phyloP scores from a whole-genome alignment of 768 basidiomycete genomes.

The Russula earlei region DNA sequence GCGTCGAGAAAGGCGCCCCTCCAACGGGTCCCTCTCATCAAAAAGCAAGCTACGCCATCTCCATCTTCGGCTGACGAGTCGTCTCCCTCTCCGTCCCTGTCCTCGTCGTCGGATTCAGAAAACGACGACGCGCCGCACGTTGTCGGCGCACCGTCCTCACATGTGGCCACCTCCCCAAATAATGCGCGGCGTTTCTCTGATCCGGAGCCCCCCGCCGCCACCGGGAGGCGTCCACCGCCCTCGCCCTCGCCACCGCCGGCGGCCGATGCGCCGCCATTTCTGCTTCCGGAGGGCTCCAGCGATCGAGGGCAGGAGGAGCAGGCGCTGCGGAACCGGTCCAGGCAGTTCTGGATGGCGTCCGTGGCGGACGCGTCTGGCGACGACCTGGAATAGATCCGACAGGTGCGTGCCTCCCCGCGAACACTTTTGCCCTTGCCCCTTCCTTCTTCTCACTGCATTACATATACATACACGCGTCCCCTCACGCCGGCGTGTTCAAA shows the following conservation, averaged over 20 bases:
- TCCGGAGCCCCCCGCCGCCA: background rate
- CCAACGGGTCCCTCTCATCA: constrained; percentile 4
- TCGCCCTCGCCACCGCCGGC: constrained; percentile 29
- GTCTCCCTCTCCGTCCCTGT: constrained; percentile 18
- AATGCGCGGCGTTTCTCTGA: background rate
- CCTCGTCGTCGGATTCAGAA: constrained; percentile 20
- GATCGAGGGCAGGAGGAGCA: constrained; percentile 38
- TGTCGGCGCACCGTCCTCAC: background rate
- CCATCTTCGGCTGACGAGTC: background rate
- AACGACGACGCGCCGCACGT: background rate
- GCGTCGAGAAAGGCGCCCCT: background rate
- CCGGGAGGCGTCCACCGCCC: constrained; percentile 21
- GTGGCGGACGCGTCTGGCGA: constrained; percentile 75
- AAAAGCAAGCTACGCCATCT: constrained; percentile 2
- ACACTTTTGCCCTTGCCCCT: too few relatives aligned
- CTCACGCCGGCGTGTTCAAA: constrained; percentile 20
- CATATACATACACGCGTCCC: too few relatives aligned
- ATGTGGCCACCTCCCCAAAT: background rate
- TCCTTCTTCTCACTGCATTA: too few relatives aligned
- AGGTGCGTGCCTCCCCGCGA: constrained; percentile 54
- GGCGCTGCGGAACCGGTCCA: constrained; percentile 54
- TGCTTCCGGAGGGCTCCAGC: constrained; percentile 29
- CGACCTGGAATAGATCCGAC: constrained; percentile 75
- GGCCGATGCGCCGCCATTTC: constrained; percentile 47
- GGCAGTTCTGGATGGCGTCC: constrained; percentile 81